Percentiles rank a stretch among this genome's conserved stretches.
phyloP scores from a whole-genome alignment of 805 yeast species.

The Kodamaea sagamina region DNA sequence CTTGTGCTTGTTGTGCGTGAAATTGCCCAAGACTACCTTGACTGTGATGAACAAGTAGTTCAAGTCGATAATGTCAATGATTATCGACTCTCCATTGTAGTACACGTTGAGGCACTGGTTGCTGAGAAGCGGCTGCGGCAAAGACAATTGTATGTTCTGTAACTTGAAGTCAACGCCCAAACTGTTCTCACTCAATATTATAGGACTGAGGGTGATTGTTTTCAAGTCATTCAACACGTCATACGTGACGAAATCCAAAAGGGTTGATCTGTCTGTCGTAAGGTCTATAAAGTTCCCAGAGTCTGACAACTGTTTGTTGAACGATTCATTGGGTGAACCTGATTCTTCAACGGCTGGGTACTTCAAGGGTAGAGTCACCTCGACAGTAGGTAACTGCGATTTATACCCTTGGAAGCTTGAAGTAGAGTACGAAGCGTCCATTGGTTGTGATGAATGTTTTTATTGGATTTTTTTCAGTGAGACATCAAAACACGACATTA shows the following conservation, averaged over 20 bases:
- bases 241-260: constrained; percentile 1
- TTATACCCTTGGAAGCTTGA: constrained; percentile 22
- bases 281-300: constrained; percentile 26
- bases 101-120: constrained; percentile 17
- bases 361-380: constrained; percentile 28
- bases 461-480: constrained; percentile 10
- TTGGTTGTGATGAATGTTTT: constrained; percentile 2
- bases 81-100: constrained; percentile 26
- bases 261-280: background rate
- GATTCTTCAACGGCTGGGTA: constrained; percentile 16
- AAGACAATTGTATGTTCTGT: constrained; percentile 34
- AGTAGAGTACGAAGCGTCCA: constrained; percentile 20
- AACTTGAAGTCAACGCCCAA: constrained; percentile 13
- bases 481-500: background rate
- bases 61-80: constrained; percentile 57
- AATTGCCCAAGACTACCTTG: constrained; percentile 44
- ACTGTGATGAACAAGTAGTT: constrained; percentile 55
- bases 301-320: constrained; percentile 21
- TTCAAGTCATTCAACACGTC: constrained; percentile 30
- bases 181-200: background rate
- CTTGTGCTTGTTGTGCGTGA: constrained; percentile 24
- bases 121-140: constrained; percentile 23
- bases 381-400: constrained; percentile 18
- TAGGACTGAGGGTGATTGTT: constrained; percentile 42
- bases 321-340: constrained; percentile 25